Evolutionary conservation across 768 basidiomycete species (phyloP).

Genomic region (Leccinum olivaceopallidum): DNA sequence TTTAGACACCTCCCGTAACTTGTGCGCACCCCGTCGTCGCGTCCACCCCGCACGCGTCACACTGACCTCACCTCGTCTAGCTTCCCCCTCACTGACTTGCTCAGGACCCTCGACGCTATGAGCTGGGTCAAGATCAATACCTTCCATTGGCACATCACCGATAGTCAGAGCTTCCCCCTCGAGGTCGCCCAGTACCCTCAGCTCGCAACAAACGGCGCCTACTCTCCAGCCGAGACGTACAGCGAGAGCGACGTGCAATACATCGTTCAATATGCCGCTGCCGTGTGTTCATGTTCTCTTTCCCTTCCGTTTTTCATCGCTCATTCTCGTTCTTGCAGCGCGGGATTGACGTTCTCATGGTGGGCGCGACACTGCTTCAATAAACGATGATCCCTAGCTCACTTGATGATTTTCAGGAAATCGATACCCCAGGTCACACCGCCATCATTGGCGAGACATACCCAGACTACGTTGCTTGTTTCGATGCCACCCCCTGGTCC

Average conservation of each 20-base stretch:
- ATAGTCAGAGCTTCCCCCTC: constrained; percentile 81
- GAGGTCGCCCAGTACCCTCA: constrained; percentile 59
- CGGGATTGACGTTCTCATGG: constrained; percentile 71
- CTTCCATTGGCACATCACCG: constrained; percentile 85
- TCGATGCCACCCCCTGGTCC: constrained; percentile 53
- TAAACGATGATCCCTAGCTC: neutral
- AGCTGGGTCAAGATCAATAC: constrained; percentile 60
- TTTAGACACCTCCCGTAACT: constrained; percentile 50
- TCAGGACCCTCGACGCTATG: constrained; percentile 53
- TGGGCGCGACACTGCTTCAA: constrained; percentile 15
- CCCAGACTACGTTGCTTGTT: constrained; percentile 76
- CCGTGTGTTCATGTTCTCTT: constrained; percentile 44
- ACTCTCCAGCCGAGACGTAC: constrained; percentile 57
- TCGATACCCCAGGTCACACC: constrained; percentile 86
- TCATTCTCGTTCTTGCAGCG: constrained; percentile 38
- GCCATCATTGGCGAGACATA: constrained; percentile 60
- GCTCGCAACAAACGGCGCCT: constrained; percentile 65
- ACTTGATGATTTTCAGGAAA: constrained; percentile 49
- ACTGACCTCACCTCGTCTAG: constrained; percentile 18
- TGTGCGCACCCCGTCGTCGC: constrained; percentile 24
- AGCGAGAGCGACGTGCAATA: constrained; percentile 53
- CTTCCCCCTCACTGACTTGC: constrained; percentile 39
- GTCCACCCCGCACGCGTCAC: neutral
- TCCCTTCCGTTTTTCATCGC: neutral
- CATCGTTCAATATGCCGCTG: constrained; percentile 67